Base-by-base conservation (phyloP, 164 flowering plant genomes). In the Dillenia suffruticosa region DNA sequence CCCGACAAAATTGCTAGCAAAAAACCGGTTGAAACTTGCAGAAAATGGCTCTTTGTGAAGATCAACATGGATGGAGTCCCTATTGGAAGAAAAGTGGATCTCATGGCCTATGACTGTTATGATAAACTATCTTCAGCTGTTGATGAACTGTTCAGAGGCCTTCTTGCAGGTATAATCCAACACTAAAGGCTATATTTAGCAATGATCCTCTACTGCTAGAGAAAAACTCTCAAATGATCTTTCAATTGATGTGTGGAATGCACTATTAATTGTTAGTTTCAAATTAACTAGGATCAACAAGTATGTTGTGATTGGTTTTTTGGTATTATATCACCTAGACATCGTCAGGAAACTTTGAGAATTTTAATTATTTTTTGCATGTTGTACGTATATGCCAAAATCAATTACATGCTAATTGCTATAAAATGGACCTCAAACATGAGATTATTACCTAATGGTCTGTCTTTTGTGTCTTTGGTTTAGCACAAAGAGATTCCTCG, bases 31-130 rank as follows among this genome's bases (percentile, higher is more conserved):
- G 85, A 82, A 54, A 69, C 45, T 14, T 22, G 61, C 47, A 51
- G 52, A 9, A 89, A 82, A 69, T 87, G 87, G 22, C 44, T 77
- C 51, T 89, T 92, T 75, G 95, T 90, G 59, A 94, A 94, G 80
- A 89, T 94, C 62, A 94, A 94, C 59, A 92, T 95, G 99, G 97
- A 95, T 74, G 97, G 99, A 50, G 81, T 94, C 8, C 99, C 96
- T 9, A 94, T 94, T 55, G 99, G 99, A 24, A 81, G 99, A 56
- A 94, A 94, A 75, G 85, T 94, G 9, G 96, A 94, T 70, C 85
- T 94, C 58, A 79, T 68, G 9, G 92, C 94, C 8, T 81, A 84
- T 75, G 82, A 81, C 62, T 80, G 86, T 79, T 94, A 94, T 71
- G 87, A 85, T 45, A 82, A 84, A 26, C 97, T 95, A 43, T 80